Percentiles rank a stretch among this genome's conserved stretches.
phyloP scores from a whole-genome alignment of 192 early-diverging fungal genomes.

The Mortierella claussenii region DNA sequence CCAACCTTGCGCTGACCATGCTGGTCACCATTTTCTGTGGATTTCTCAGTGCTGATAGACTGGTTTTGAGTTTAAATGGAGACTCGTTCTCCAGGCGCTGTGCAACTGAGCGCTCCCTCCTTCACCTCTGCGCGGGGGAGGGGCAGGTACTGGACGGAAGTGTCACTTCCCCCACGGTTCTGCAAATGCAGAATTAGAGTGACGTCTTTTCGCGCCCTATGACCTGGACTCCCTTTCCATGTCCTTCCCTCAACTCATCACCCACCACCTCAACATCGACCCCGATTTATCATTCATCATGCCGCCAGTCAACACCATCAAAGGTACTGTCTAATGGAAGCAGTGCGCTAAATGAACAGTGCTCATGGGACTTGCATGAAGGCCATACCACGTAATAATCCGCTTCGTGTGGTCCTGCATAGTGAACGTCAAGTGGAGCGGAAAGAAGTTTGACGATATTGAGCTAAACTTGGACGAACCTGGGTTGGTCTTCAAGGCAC shows the following conservation, averaged over 20 bases:
- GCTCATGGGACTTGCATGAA: neutral
- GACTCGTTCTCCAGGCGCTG: too few relatives aligned
- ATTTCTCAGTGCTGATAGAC: too few relatives aligned
- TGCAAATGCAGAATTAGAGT: too few relatives aligned
- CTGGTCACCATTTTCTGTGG: too few relatives aligned
- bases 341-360: neutral
- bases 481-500: conserved; percentile 85
- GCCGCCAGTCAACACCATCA: conserved; percentile 52
- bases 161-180: too few relatives aligned
- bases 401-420: neutral
- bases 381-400: neutral
- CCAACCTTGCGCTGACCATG: too few relatives aligned
- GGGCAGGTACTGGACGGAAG: too few relatives aligned
- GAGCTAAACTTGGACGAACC: conserved; percentile 80
- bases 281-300: conserved; percentile 12
- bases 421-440: conserved; percentile 93
- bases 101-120: too few relatives aligned
- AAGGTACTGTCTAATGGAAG: conserved; percentile 21
- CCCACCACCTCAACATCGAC: neutral
- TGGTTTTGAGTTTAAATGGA: too few relatives aligned
- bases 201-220: too few relatives aligned
- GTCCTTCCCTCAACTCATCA: neutral
- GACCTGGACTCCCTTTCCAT: neutral
- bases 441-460: conserved; percentile 84
- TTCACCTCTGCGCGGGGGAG: too few relatives aligned